Conservation (phyloP, 1,139 yeast genomes). For the Taiozyma onychis region DNA sequence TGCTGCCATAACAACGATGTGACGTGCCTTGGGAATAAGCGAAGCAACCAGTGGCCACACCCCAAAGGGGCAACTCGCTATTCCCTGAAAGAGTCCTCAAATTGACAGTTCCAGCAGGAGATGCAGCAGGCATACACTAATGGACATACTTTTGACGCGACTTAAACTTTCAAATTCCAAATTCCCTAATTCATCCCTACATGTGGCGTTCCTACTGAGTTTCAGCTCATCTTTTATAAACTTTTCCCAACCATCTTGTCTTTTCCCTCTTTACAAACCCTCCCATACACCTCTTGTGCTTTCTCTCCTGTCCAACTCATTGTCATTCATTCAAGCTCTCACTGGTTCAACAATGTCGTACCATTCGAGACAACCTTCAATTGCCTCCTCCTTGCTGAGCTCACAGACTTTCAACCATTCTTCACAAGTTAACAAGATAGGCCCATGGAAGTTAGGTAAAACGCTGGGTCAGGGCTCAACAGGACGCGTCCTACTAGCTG, state of each 20-base stretch:
- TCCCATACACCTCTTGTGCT: not conserved
- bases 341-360: conserved; percentile 18
- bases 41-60: not conserved
- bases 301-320: conserved; percentile 1
- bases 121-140: too few relatives aligned
- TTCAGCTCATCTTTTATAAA: not conserved
- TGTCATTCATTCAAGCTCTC: conserved; percentile 2
- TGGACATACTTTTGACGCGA: not conserved
- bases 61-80: not conserved
- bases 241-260: not conserved
- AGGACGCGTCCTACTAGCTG: conserved; percentile 71
- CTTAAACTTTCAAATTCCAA: not conserved
- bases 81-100: not conserved
- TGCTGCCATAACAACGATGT: not conserved
- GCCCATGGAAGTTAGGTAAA: conserved; percentile 79
- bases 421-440: conserved; percentile 36
- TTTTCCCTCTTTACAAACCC: not conserved
- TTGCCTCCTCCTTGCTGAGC: conserved; percentile 26
- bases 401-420: conserved; percentile 24
- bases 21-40: not conserved
- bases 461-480: conserved; percentile 81
- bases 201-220: not conserved
- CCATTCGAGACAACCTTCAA: conserved; percentile 28
- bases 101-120: too few relatives aligned
- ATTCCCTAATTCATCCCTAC: too few relatives aligned